Conservation (phyloP, 352 stramenopile species). For the Phytophthora palmivora region DNA sequence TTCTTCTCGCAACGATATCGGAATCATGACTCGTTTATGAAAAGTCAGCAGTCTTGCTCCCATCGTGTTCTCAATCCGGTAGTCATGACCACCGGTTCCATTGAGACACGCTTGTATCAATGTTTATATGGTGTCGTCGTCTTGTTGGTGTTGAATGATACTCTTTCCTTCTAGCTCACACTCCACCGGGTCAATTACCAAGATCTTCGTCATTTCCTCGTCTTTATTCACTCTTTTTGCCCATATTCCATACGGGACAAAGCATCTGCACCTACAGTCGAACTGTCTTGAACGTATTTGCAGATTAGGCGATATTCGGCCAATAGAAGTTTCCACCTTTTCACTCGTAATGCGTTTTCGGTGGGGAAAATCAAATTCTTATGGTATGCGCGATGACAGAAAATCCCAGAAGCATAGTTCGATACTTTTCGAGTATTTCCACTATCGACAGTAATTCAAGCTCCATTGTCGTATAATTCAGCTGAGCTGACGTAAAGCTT, state of each 20-base stretch:
- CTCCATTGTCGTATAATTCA: no score
- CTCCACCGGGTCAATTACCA: not conserved
- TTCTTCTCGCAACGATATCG: not conserved
- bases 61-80: constrained; percentile 1
- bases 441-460: no score
- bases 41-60: constrained; percentile 1
- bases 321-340: not conserved
- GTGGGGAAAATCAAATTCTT: constrained; percentile 9
- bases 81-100: not conserved
- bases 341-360: not conserved
- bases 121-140: not conserved
- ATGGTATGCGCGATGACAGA: no score
- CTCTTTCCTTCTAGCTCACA: not conserved
- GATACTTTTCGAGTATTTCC: no score
- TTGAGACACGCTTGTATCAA: not conserved
- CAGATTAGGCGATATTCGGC: not conserved
- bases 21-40: constrained; percentile 5
- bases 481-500: no score
- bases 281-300: not conserved
- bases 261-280: not conserved
- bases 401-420: no score
- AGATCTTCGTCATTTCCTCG: not conserved
- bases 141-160: not conserved
- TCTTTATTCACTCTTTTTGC: not conserved
- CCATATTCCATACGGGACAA: not conserved